Evolutionary conservation across 179 eudicot genomes (phyloP).

Genomic region (Pouteria campechiana): DNA sequence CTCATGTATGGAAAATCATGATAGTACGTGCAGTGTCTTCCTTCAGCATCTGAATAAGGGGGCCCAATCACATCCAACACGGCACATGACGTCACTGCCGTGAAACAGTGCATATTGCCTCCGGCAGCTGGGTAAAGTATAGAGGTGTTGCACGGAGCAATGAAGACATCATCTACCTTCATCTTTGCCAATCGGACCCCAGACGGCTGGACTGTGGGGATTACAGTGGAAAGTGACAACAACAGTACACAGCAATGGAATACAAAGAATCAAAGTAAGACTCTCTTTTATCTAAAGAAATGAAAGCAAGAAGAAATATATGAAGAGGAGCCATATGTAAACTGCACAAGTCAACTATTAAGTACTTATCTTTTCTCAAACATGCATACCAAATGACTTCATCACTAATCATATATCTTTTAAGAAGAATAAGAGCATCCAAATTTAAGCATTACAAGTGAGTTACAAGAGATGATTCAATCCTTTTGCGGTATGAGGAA

Average conservation of each 20-base stretch:
- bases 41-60: slow-evolving; percentile 77
- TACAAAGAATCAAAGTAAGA: no score
- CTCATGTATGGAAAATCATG: slow-evolving; percentile 37
- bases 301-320: no score
- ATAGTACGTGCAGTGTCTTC: slow-evolving; percentile 80
- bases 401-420: no score
- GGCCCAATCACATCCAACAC: slow-evolving; percentile 85
- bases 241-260: no score
- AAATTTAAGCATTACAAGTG: no score
- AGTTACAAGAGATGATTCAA: no score
- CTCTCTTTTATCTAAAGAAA: no score
- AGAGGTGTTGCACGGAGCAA: slow-evolving; percentile 67
- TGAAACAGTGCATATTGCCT: slow-evolving; percentile 88
- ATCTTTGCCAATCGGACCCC: slow-evolving; percentile 50
- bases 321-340: no score
- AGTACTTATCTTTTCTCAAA: neutral
- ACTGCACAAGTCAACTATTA: slow-evolving; percentile 1
- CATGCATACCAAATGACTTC: no score
- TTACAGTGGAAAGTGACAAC: no score
- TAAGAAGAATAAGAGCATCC: no score
- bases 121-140: slow-evolving; percentile 79
- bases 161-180: slow-evolving; percentile 43
- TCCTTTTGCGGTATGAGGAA: no score
- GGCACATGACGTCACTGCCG: slow-evolving; percentile 72
- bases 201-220: slow-evolving; percentile 1